Percentiles rank a stretch among this genome's conserved stretches.
These are phyloP conservation scores for Meyerozyma carpophila DNA, from an alignment of 1,139 yeast species.

Conservation along the genomic window DNA sequence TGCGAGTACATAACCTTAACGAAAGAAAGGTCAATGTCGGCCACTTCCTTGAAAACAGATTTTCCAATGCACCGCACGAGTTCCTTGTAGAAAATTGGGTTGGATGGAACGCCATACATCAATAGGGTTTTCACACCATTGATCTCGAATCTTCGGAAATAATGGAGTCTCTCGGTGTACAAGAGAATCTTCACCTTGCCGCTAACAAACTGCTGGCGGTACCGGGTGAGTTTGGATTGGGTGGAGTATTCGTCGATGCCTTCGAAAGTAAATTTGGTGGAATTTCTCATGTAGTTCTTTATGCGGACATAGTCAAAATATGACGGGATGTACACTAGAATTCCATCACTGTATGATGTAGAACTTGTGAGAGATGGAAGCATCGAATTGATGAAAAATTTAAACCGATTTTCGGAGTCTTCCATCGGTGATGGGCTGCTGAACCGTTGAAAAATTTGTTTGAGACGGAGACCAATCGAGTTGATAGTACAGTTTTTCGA, in stretches of 20 bases:
- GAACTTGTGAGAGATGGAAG: constrained; percentile 64
- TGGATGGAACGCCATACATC: constrained; percentile 80
- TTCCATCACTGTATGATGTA: constrained; percentile 62
- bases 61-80: constrained; percentile 52
- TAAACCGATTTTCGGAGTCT: constrained; percentile 79
- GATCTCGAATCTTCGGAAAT: constrained; percentile 78
- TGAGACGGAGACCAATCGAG: constrained; percentile 52
- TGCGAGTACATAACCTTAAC: constrained; percentile 68
- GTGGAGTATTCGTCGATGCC: constrained; percentile 79
- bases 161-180: constrained; percentile 91
- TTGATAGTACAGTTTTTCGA: constrained; percentile 41
- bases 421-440: constrained; percentile 50
- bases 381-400: constrained; percentile 66
- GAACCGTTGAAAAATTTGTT: constrained; percentile 71
- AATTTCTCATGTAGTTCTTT: constrained; percentile 62
- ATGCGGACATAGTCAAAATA: constrained; percentile 82
- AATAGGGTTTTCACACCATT: constrained; percentile 82
- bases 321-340: constrained; percentile 75
- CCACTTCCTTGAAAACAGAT: constrained; percentile 37
- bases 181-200: constrained; percentile 69
- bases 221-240: constrained; percentile 63
- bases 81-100: constrained; percentile 80
- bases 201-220: constrained; percentile 60
- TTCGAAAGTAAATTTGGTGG: constrained; percentile 57
- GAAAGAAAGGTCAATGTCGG: constrained; percentile 60